Conservation (phyloP, 1,284 basidiomycete genomes). For the Trichosporon asahii region DNA sequence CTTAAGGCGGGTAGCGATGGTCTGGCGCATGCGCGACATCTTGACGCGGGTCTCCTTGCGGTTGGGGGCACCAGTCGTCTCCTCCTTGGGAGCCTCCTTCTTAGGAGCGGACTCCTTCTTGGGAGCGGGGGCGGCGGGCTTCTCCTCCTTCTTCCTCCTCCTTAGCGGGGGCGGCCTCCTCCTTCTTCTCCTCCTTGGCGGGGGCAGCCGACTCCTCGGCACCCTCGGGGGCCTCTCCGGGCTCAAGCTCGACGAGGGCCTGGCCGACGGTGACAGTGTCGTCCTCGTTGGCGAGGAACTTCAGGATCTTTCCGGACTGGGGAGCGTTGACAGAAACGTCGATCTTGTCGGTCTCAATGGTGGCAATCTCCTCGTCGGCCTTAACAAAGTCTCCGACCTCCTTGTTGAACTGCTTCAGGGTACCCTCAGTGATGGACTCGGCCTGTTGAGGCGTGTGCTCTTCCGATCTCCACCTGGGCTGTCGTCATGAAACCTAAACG, state of each 20-base stretch:
- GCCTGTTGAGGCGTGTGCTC: constrained; percentile 54
- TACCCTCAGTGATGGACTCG: constrained; percentile 97
- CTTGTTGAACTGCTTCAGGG: constrained; percentile 92
- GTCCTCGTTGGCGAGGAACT: constrained; percentile 84
- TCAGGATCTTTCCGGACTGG: constrained; percentile 78
- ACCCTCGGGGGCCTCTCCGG: constrained; percentile 61
- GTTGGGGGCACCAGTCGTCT: constrained; percentile 34
- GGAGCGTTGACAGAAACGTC: constrained; percentile 97
- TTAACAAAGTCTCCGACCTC: constrained; percentile 87
- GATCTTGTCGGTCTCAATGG: constrained; percentile 99
- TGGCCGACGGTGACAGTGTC: constrained; percentile 93
- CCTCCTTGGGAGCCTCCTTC: constrained; percentile 53
- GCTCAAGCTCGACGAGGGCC: constrained; percentile 88
- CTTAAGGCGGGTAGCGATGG: constrained; percentile 96
- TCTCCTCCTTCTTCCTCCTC: constrained; percentile 49
- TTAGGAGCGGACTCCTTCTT: constrained; percentile 54
- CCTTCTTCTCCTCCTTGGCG: constrained; percentile 52
- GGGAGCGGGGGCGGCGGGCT: constrained; percentile 14
- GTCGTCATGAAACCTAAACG: constrained; percentile 12
- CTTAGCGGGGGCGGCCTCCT: constrained; percentile 43
- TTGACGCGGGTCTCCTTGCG: constrained; percentile 89
- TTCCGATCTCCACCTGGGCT: not conserved
- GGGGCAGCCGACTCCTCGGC: constrained; percentile 36
- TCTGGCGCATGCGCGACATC: constrained; percentile 95
- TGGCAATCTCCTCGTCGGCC: constrained; percentile 92